phyloP scores from a whole-genome alignment of 2,329 filamentous ascomycete species.

The Sporothrix brunneoviolacea region DNA sequence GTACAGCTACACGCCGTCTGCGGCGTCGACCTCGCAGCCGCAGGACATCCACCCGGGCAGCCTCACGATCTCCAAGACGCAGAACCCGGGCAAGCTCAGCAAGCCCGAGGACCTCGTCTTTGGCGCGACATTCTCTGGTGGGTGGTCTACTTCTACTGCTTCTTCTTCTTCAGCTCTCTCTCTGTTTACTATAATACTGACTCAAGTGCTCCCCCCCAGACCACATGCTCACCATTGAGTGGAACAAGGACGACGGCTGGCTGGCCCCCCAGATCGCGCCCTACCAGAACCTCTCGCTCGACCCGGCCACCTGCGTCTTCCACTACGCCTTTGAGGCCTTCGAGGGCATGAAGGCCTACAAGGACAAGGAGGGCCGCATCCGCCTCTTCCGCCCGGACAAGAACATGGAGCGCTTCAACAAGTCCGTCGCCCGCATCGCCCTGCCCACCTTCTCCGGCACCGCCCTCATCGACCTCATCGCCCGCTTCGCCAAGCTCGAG shows the following conservation, averaged over 20 bases:
- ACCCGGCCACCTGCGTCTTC: conserved; percentile 93
- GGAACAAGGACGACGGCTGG: conserved; percentile 83
- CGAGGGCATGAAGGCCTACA: conserved; percentile 99
- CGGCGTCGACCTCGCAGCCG: conserved; percentile 46
- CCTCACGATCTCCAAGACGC: conserved; percentile 68
- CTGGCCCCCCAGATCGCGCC: conserved; percentile 74
- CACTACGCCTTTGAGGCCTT: conserved; percentile 99
- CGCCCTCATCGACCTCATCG: conserved; percentile 73
- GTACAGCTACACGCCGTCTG: conserved; percentile 49
- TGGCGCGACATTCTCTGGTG: conserved; percentile 82
- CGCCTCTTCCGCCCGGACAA: conserved; percentile 89
- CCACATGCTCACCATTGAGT: conserved; percentile 95
- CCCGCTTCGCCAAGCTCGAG: conserved; percentile 72
- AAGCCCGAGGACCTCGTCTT: conserved; percentile 82
- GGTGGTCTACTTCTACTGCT: too few relatives aligned
- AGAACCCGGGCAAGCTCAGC: conserved; percentile 64
- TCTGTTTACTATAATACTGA: too few relatives aligned
- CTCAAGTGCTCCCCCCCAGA: too few relatives aligned
- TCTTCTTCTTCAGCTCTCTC: too few relatives aligned
- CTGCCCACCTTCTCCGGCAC: conserved; percentile 76
- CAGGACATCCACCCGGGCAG: conserved; percentile 69
- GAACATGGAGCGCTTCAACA: conserved; percentile 95
- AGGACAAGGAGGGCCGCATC: conserved; percentile 69
- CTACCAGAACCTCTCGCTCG: conserved; percentile 94
- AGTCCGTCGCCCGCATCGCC: conserved; percentile 83